Evolutionary conservation across 2,329 filamentous ascomycete species (phyloP), one percentile per base, ranked within the genome.

Genomic region (Sarocladium strictum): DNA sequence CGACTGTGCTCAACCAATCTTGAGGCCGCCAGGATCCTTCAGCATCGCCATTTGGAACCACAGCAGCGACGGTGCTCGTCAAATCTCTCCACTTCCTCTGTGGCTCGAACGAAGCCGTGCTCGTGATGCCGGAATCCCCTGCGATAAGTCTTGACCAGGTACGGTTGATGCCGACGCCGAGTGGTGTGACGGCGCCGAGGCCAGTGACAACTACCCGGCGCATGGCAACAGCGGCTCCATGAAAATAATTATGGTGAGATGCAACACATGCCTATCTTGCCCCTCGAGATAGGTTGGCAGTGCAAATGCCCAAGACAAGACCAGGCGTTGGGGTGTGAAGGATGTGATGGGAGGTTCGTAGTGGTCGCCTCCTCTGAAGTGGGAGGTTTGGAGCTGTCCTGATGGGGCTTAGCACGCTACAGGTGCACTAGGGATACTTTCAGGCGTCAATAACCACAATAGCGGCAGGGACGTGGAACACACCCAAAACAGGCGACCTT

Each of bases 141-240:
- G 88, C 84, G 27, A 97, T 69, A 40, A 99, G 82, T 53, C 89
- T 86, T 57, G 74, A 79, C 94, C 94, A 99, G 57, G 89, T 89
- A 55, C 76, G 83, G 60, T 82, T 83, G 59, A 88, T 78, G 58
- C 91, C 90, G 56, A 95, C 84, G 58, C 89, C 92, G 24, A 97
- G 76, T 56, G 92, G 92, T 61, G 89, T 90, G 63, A 94, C 80
- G 66, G 87, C 88, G 58, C 90, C 89, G 51, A 94, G 76, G 65
- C 90, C 89, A 53, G 90, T 94, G 67, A 94, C 85, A 64, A 93
- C 90, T 62, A 94, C 89, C 63, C 89, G 84, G 66, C 84, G 80
- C 77, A 84, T 84, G 17, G 27, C 23, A 26, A 21, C 33, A 60
- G 63, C 70, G 61, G 56, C 72, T 65, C 71, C 75, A 79, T 76